Percentiles rank a stretch among this genome's conserved stretches.
Conservation (phyloP, 148 eudicot species). For the Talinum fruticosum region DNA sequence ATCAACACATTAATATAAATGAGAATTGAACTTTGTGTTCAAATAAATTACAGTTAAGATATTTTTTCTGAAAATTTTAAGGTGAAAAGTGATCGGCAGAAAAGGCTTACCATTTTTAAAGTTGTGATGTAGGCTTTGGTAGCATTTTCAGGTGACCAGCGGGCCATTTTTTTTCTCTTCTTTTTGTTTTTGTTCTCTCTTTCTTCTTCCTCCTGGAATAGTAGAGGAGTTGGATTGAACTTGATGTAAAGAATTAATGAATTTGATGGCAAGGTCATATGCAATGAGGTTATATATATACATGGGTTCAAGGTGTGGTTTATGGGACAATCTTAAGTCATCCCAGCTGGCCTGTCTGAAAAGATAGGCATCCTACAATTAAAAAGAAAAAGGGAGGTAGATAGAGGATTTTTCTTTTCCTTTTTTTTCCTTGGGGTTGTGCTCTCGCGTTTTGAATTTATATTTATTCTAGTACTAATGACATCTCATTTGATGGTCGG, state of each 20-base stretch:
- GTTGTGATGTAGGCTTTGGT: constrained; percentile 58
- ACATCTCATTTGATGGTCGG: no score
- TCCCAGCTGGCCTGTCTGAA: constrained; percentile 31
- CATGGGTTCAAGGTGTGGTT: constrained; percentile 9
- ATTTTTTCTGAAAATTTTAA: not conserved
- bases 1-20: constrained; percentile 16
- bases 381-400: not conserved
- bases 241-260: constrained; percentile 1
- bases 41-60: not conserved
- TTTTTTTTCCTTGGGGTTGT: no score
- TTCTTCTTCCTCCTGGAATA: not conserved
- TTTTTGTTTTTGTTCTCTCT: not conserved
- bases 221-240: not conserved
- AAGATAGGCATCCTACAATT: constrained; percentile 14
- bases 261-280: constrained; percentile 2
- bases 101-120: constrained; percentile 50
- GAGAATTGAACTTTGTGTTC: not conserved
- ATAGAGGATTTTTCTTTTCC: not conserved
- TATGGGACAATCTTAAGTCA: constrained; percentile 26
- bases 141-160: constrained; percentile 80
- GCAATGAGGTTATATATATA: constrained; percentile 21
- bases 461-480: no score
- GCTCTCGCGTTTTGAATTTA: no score
- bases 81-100: not conserved
- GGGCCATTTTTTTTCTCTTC: constrained; percentile 22